Evolutionary conservation across 1,284 basidiomycete genomes (phyloP).

Genomic region (Heliocybe sulcata): DNA sequence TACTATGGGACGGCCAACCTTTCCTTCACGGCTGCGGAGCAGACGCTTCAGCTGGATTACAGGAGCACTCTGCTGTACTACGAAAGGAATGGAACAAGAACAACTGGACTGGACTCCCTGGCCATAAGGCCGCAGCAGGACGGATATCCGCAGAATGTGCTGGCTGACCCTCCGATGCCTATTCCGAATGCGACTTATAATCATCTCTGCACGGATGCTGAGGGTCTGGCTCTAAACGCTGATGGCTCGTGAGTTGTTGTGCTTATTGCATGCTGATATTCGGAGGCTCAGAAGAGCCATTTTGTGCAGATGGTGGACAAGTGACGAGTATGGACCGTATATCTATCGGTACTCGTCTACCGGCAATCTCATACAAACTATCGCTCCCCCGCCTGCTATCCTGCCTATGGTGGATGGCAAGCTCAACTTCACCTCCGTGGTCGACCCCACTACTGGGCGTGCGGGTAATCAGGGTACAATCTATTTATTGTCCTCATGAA

Average conservation of each 20-base stretch:
- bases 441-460: constrained; percentile 44
- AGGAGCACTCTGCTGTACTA: constrained; percentile 44
- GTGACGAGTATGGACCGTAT: constrained; percentile 68
- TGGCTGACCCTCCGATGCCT: constrained; percentile 31
- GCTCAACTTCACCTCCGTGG: constrained; percentile 48
- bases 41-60: constrained; percentile 50
- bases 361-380: constrained; percentile 46
- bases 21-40: constrained; percentile 39
- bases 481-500: neutral
- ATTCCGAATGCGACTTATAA: constrained; percentile 36
- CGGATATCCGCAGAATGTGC: constrained; percentile 19
- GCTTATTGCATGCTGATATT: neutral
- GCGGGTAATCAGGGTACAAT: constrained; percentile 36
- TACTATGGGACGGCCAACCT: constrained; percentile 43
- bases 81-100: constrained; percentile 42
- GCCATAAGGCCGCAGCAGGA: constrained; percentile 33
- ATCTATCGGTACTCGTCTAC: constrained; percentile 46
- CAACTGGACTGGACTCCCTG: constrained; percentile 55
- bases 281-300: constrained; percentile 1
- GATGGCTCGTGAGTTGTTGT: constrained; percentile 48
- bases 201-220: constrained; percentile 50
- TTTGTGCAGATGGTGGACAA: constrained; percentile 44
- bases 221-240: constrained; percentile 50
- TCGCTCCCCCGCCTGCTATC: constrained; percentile 55
- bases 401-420: constrained; percentile 37